Percentiles rank a stretch among this genome's conserved stretches.
Conservation (phyloP, 2,329 filamentous ascomycete species). For the Rosellinia necatrix region DNA sequence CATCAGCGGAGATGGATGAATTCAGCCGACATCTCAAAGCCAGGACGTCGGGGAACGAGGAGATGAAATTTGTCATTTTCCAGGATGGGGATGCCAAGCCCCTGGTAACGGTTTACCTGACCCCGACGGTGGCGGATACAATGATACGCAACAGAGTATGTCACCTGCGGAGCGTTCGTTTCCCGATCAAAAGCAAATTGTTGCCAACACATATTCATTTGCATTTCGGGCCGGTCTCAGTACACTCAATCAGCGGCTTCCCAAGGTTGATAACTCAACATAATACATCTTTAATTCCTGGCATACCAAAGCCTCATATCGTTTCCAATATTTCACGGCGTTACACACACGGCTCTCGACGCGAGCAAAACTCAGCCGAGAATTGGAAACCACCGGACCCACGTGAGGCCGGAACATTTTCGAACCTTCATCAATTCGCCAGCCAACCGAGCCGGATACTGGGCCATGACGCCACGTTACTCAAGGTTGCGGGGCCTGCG, state of each 20-base stretch:
- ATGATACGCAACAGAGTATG: neutral
- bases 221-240: neutral
- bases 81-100: neutral
- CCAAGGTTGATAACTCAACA: neutral
- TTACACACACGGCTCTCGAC: neutral
- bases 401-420: neutral
- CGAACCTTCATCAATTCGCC: neutral
- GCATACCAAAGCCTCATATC: no score
- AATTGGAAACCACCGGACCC: conserved; percentile 1
- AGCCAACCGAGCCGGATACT: neutral
- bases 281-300: no score
- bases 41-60: neutral
- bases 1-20: neutral
- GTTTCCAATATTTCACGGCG: no score
- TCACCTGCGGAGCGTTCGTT: neutral
- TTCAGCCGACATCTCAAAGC: neutral
- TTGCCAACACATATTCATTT: neutral
- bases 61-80: neutral
- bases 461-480: no score
- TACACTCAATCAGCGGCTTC: neutral
- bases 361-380: neutral
- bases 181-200: neutral
- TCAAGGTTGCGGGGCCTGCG: no score
- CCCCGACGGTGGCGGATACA: neutral
- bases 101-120: neutral